phyloP scores from a whole-genome alignment of 495 filamentous ascomycete genomes.

The Viridothelium virens region DNA sequence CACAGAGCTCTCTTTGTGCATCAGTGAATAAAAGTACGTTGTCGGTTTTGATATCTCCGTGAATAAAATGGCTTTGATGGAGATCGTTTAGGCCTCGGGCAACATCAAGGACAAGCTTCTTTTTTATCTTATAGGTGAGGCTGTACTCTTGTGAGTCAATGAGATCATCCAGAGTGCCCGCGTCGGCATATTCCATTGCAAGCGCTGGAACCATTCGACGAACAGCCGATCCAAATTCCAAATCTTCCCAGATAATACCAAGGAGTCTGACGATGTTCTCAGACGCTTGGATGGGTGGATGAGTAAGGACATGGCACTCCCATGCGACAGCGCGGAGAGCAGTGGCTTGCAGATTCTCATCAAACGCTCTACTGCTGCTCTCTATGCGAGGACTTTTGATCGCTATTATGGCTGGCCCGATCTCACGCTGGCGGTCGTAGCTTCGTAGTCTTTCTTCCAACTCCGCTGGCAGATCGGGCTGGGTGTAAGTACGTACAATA shows the following conservation, averaged over 20 bases:
- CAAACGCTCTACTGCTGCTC: too few relatives aligned
- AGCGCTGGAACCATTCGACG: not conserved
- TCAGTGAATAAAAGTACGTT: not conserved
- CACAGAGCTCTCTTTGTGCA: not conserved
- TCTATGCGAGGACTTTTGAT: too few relatives aligned
- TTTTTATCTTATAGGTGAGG: not conserved
- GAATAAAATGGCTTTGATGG: not conserved
- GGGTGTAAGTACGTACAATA: too few relatives aligned
- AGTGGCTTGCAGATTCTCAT: too few relatives aligned
- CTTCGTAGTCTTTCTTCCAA: not conserved
- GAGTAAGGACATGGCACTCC: not conserved
- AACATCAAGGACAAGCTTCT: not conserved
- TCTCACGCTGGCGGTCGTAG: too few relatives aligned
- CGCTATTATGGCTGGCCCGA: too few relatives aligned
- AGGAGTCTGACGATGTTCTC: not conserved
- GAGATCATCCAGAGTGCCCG: not conserved
- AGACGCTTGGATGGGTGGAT: not conserved
- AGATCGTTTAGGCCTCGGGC: not conserved
- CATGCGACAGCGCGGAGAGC: too few relatives aligned
- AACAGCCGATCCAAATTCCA: not conserved
- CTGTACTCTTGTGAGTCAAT: not conserved
- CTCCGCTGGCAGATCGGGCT: too few relatives aligned
- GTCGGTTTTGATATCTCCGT: not conserved
- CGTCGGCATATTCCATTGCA: not conserved
- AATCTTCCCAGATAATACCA: not conserved